Evolutionary conservation across 345 rosid species (phyloP).

Genomic region (Moringa oleifera): DNA sequence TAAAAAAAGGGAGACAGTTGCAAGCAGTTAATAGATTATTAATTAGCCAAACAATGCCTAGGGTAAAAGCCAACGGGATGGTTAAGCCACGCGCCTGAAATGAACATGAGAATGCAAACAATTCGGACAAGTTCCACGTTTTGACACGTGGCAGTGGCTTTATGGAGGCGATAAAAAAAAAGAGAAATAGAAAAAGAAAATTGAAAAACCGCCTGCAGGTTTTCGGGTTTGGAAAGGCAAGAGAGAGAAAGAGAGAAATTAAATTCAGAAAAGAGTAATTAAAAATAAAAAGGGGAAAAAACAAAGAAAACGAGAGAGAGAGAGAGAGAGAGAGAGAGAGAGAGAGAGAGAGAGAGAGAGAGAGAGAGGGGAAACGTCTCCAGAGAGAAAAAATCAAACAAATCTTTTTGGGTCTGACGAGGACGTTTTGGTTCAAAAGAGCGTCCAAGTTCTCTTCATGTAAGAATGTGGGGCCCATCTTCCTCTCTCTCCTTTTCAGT

Average conservation of each 20-base stretch:
- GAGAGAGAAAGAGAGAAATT: not conserved
- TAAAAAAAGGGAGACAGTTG: too few species aligned
- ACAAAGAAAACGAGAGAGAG: not conserved
- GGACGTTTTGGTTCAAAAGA: constrained; percentile 37
- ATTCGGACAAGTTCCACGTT: not conserved
- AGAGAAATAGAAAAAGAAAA: not conserved
- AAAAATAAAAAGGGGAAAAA: not conserved
- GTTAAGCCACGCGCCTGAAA: not conserved
- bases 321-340: constrained; percentile 8
- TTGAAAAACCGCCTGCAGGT: not conserved
- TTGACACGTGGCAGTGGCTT: not conserved
- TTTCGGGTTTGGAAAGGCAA: not conserved
- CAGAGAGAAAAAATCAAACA: constrained; percentile 24
- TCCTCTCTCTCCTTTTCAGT: constrained; percentile 6
- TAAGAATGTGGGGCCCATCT: constrained; percentile 31
- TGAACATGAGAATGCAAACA: not conserved
- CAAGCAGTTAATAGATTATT: too few species aligned
- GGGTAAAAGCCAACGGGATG: too few species aligned
- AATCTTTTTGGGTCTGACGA: constrained; percentile 31
- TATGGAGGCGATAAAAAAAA: not conserved
- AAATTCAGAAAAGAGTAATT: not conserved
- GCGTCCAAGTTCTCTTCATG: constrained; percentile 70
- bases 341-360: not conserved
- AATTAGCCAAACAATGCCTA: too few species aligned
- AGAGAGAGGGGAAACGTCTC: too few species aligned